Conservation (phyloP, 2,329 filamentous ascomycete genomes). For the Didymella arachidicola region DNA sequence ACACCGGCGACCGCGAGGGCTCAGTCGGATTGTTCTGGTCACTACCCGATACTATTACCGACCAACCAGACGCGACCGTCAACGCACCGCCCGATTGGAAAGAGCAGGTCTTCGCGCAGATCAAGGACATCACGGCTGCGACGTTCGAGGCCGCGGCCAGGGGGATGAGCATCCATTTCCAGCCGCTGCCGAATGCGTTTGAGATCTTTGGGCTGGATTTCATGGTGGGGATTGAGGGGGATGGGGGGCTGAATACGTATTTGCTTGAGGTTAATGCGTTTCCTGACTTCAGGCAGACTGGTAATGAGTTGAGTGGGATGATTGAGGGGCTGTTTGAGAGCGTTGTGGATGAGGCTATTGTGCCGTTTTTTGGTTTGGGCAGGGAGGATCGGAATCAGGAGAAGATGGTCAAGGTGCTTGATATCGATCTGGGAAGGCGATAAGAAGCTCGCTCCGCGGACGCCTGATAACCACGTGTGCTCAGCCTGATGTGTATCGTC, state of each 20-base stretch:
- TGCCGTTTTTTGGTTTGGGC: slow-evolving; percentile 68
- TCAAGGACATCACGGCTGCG: slow-evolving; percentile 76
- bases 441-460: too few species aligned
- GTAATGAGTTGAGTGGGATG: slow-evolving; percentile 72
- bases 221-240: slow-evolving; percentile 64
- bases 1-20: slow-evolving; percentile 62
- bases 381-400: slow-evolving; percentile 18
- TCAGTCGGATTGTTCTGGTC: slow-evolving; percentile 79
- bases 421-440: slow-evolving; percentile 56
- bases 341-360: slow-evolving; percentile 72
- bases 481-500: too few species aligned
- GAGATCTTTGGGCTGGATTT: slow-evolving; percentile 94
- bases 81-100: slow-evolving; percentile 55
- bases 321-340: slow-evolving; percentile 80
- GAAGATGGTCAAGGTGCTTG: slow-evolving; percentile 53
- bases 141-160: slow-evolving; percentile 86
- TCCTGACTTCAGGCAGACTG: slow-evolving; percentile 94
- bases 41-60: slow-evolving; percentile 56
- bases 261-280: slow-evolving; percentile 94
- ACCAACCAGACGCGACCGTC: slow-evolving; percentile 24
- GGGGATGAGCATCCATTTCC: slow-evolving; percentile 89
- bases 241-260: slow-evolving; percentile 66
- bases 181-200: slow-evolving; percentile 85
- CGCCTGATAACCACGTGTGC: too few species aligned
- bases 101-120: slow-evolving; percentile 72